Conservation (phyloP, 1,284 basidiomycete genomes). For the Thecaphora frezii region DNA sequence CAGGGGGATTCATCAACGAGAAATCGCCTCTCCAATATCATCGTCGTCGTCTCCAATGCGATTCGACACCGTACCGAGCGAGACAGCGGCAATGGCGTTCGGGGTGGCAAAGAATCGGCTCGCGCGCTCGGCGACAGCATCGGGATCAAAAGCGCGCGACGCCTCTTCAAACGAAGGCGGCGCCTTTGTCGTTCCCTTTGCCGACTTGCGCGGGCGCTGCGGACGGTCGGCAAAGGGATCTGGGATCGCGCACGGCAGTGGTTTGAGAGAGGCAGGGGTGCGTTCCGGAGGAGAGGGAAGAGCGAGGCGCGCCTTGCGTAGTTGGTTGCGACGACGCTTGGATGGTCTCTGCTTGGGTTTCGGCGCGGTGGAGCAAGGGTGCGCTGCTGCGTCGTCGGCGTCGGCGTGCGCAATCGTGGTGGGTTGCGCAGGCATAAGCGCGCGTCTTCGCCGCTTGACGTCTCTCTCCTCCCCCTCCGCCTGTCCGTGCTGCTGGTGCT, state of each 20-base stretch:
- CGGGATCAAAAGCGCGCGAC: background rate
- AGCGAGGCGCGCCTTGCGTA: background rate
- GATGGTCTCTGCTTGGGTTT: background rate
- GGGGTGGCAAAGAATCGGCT: background rate
- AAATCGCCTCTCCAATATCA: background rate
- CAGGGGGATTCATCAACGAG: background rate
- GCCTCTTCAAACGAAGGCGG: background rate
- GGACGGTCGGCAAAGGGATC: background rate
- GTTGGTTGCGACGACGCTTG: background rate
- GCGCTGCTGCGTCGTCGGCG: background rate
- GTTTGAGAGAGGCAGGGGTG: too few species aligned
- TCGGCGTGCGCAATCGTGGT: too few species aligned
- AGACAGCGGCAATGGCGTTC: background rate
- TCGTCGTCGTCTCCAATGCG: background rate
- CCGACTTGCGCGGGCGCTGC: background rate
- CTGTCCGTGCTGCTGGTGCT: too few species aligned
- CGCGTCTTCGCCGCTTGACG: too few species aligned
- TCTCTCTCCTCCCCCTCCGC: too few species aligned
- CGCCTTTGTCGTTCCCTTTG: background rate
- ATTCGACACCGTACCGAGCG: background rate
- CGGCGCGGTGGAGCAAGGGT: background rate
- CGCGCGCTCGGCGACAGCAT: background rate
- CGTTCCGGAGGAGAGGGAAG: background rate
- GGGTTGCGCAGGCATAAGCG: too few species aligned
- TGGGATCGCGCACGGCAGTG: background rate